Percentiles rank a stretch among this genome's conserved stretches.
phyloP scores from a whole-genome alignment of 2,329 filamentous ascomycete species.

The Tolypocladium album region DNA sequence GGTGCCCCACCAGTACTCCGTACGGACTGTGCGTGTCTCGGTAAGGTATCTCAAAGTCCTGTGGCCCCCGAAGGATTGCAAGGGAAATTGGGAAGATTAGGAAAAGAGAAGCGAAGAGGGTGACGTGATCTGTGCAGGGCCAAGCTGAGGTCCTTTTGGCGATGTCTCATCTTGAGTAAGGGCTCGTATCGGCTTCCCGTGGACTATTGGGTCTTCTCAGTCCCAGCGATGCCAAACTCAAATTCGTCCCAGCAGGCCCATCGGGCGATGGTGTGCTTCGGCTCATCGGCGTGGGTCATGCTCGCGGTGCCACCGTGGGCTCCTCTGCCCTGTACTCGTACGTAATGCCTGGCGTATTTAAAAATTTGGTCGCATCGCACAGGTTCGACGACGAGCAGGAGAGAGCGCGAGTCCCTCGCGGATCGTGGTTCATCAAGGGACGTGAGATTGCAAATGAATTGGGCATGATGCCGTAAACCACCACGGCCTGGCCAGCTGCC shows the following conservation, averaged over 20 bases:
- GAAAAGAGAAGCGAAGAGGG: no score
- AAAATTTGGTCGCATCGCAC: no score
- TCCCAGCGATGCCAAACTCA: no score
- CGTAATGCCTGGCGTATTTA: no score
- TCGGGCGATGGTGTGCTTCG: not conserved
- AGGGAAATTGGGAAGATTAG: no score
- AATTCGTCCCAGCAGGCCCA: not conserved
- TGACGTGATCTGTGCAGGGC: no score
- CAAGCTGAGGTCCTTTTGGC: no score
- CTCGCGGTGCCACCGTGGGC: not conserved
- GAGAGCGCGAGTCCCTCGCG: not conserved
- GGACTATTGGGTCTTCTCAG: no score
- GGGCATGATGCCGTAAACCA: not conserved
- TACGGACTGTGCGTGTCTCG: not conserved
- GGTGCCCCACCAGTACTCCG: no score
- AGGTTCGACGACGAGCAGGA: not conserved
- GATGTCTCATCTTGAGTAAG: not conserved
- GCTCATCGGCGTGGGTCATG: not conserved
- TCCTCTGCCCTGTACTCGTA: not conserved
- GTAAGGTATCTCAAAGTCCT: not conserved
- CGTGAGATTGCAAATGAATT: not conserved
- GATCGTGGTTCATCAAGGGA: not conserved
- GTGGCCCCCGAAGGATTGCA: not conserved
- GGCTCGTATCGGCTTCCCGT: not conserved
- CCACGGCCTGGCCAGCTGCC: not conserved